phyloP scores from a whole-genome alignment of 805 yeast species.

The Lipomyces yamadae region DNA sequence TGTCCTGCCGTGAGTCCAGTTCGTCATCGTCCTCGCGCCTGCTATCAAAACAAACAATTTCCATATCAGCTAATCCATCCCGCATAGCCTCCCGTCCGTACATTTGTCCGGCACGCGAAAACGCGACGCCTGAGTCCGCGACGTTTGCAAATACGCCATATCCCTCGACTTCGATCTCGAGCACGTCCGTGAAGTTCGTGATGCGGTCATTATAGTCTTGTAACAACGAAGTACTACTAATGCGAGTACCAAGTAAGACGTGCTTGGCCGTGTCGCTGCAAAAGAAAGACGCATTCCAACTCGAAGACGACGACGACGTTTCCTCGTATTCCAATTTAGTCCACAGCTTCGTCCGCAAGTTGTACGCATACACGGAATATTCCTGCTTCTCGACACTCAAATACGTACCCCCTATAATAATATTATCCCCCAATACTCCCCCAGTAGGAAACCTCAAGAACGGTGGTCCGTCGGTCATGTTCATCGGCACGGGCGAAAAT shows the following conservation, averaged over 20 bases:
- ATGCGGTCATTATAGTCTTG: slow-evolving; percentile 27
- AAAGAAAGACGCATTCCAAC: slow-evolving; percentile 20
- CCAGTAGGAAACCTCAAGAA: slow-evolving; percentile 30
- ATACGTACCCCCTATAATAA: slow-evolving; percentile 25
- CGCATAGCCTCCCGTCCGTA: slow-evolving; percentile 17
- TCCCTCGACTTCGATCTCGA: slow-evolving; percentile 23
- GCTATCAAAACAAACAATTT: slow-evolving; percentile 24
- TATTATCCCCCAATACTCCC: slow-evolving; percentile 24
- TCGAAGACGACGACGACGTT: background rate
- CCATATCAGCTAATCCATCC: slow-evolving; percentile 27
- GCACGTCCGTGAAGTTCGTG: slow-evolving; percentile 13
- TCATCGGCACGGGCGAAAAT: slow-evolving; percentile 4
- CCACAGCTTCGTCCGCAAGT: slow-evolving; percentile 16
- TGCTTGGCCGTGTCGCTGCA: slow-evolving; percentile 2
- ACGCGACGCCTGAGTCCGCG: slow-evolving; percentile 6
- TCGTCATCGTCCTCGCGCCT: background rate
- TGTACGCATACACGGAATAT: slow-evolving; percentile 26
- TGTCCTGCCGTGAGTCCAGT: background rate
- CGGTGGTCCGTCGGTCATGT: slow-evolving; percentile 23
- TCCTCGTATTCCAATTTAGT: slow-evolving; percentile 14
- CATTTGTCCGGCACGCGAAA: slow-evolving; percentile 25
- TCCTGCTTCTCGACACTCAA: slow-evolving; percentile 9
- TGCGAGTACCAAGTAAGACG: slow-evolving; percentile 18
- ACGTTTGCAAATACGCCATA: slow-evolving; percentile 23
- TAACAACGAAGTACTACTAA: slow-evolving; percentile 9